Percentiles rank a stretch among this genome's conserved stretches.
Evolutionary conservation across 2,329 filamentous ascomycete species (phyloP).

Genomic region (Aureobasidium sp.): DNA sequence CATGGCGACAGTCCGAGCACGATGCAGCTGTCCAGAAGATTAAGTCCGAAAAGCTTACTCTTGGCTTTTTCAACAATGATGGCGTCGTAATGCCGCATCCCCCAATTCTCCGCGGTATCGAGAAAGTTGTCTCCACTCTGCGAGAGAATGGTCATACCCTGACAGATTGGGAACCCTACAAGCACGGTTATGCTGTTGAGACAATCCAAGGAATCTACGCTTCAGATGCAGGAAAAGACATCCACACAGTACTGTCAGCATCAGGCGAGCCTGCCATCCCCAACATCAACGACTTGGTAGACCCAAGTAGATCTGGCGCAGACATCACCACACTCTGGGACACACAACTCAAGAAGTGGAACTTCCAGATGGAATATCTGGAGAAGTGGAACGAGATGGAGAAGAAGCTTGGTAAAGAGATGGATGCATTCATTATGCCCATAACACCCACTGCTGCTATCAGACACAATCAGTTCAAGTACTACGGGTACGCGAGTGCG

Average conservation of each 20-base stretch:
- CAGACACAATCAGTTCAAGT: constrained; percentile 33
- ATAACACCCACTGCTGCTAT: constrained; percentile 42
- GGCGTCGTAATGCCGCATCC: constrained; percentile 39
- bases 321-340: constrained; percentile 12
- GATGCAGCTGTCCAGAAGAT: background rate
- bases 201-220: constrained; percentile 60
- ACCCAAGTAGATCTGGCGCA: background rate
- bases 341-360: constrained; percentile 8
- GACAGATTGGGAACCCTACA: constrained; percentile 56
- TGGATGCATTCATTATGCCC: constrained; percentile 43
- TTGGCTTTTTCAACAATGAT: constrained; percentile 39
- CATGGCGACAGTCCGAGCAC: constrained; percentile 49
- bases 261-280: constrained; percentile 40
- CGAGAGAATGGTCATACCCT: constrained; percentile 25
- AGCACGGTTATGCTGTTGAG: constrained; percentile 56
- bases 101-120: constrained; percentile 39
- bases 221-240: constrained; percentile 65
- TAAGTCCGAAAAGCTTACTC: constrained; percentile 29
- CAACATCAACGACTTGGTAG: constrained; percentile 37
- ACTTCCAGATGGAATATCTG: constrained; percentile 19
- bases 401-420: constrained; percentile 34
- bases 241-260: constrained; percentile 53
- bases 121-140: constrained; percentile 25
- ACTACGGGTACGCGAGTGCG: constrained; percentile 30
- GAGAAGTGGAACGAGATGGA: constrained; percentile 41